phyloP scores from a whole-genome alignment of 1,139 yeast genomes.

The Suhomyces bribrorum region DNA sequence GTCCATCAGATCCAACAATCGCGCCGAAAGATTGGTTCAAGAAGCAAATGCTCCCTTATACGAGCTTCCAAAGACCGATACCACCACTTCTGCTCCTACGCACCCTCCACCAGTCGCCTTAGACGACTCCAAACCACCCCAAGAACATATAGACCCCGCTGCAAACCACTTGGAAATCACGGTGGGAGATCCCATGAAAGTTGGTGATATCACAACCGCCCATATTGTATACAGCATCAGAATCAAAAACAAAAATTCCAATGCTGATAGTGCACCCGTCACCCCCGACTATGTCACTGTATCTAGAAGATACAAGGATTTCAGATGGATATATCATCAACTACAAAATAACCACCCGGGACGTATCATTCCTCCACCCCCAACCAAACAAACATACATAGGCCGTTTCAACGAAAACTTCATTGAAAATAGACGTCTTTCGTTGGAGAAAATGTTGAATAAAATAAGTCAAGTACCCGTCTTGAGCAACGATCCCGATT shows the following conservation, averaged over 20 bases:
- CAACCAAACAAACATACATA: constrained; percentile 84
- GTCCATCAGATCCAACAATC: constrained; percentile 19
- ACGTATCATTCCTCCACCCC: constrained; percentile 92
- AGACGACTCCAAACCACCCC: constrained; percentile 1
- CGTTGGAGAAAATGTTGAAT: constrained; percentile 84
- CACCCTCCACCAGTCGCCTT: constrained; percentile 11
- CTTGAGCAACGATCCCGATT: constrained; percentile 72
- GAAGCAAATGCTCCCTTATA: constrained; percentile 52
- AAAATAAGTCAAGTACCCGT: constrained; percentile 60
- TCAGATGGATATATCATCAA: constrained; percentile 87
- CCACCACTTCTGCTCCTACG: background rate
- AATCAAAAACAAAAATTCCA: constrained; percentile 47
- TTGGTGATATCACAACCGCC: constrained; percentile 86
- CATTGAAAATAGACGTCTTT: constrained; percentile 79
- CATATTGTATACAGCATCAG: constrained; percentile 85
- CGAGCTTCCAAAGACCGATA: constrained; percentile 29
- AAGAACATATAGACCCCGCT: constrained; percentile 8
- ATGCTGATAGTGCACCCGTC: constrained; percentile 20
- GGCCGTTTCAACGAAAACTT: constrained; percentile 88
- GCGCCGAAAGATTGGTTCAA: constrained; percentile 25
- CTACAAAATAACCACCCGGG: constrained; percentile 88
- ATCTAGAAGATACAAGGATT: constrained; percentile 78
- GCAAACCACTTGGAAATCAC: constrained; percentile 53
- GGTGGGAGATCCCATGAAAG: constrained; percentile 90
- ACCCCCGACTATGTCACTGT: constrained; percentile 48